Base-by-base conservation (phyloP, 192 early-diverging fungal genomes). In the Lobosporangium transversale region DNA sequence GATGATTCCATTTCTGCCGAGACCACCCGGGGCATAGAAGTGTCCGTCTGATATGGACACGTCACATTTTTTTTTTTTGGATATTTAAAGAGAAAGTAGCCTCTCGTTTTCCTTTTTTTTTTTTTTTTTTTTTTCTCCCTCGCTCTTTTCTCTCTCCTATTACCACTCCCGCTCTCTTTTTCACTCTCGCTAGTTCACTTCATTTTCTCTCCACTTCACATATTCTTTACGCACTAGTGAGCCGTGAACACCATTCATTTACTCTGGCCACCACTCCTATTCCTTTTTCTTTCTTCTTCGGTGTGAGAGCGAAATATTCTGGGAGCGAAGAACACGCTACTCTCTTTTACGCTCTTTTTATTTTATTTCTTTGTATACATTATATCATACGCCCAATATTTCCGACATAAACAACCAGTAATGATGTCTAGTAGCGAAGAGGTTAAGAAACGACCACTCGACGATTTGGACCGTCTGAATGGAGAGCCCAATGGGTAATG, bases 341-440 rank as follows among this genome's bases (percentile, higher is more conserved):
- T n/a, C 29, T 24, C 4, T 49, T 42, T 43, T 61, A 26, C 23
- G 33, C 44, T 1, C 23, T 47, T 60, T 40, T 50, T 8, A 18
- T 12, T 37, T 55, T 18, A 47, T 27, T 40, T 65, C 26, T 18
- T 32, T 54, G 33, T 21, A 20, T 27, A 29, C 29, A 23, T 35
- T 52, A 53, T 27, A 30, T 32, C 50, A 14, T 21, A 7, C 33
- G 10, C 30, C 12, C 50, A 55, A 26, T 52, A 49, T 9, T 61
- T 1, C 23, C 20, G 48, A 29, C 20, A 33, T 48, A 35, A 44
- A 55, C 45, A 53, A 37, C 29, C 26, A 26, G 54, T 27, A 1
- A 76, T 76, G 73, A 76, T 76, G 73, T 76, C 73, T 4, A 76
- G 54, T 44, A 43, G 51, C 56, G 63, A 65, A 30, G 73, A 76